phyloP scores from a whole-genome alignment of 768 basidiomycete species.

The Paxillus ammoniavirescens region DNA sequence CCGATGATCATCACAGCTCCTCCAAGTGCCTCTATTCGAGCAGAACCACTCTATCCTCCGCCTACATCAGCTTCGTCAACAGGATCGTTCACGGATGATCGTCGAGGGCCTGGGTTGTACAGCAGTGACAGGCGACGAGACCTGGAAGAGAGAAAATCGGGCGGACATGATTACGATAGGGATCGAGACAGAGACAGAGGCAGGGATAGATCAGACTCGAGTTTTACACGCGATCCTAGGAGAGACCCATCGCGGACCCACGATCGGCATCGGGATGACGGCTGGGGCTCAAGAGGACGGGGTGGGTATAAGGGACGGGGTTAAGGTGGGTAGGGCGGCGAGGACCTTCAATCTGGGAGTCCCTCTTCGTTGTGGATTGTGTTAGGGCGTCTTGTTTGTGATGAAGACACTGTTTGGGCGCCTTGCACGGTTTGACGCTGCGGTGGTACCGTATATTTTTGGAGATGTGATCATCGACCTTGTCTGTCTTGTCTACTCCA shows the following conservation, averaged over 20 bases:
- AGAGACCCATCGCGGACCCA: not conserved
- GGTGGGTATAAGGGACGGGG: not conserved
- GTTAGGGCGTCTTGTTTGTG: too few relatives aligned
- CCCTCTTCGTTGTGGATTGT: not conserved
- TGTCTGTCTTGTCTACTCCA: too few relatives aligned
- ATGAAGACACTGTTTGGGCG: too few relatives aligned
- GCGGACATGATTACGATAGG: constrained; percentile 6
- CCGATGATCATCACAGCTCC: not conserved
- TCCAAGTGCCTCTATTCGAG: constrained; percentile 14
- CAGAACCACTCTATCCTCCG: constrained; percentile 15
- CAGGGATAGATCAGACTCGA: constrained; percentile 4
- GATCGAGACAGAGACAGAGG: constrained; percentile 4
- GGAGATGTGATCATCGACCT: too few relatives aligned
- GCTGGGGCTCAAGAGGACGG: not conserved
- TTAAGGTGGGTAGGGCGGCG: not conserved
- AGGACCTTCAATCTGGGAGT: not conserved
- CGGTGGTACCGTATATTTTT: too few relatives aligned
- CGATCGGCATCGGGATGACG: not conserved
- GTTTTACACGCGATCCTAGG: constrained; percentile 8
- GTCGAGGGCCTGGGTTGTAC: constrained; percentile 15
- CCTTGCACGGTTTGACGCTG: too few relatives aligned
- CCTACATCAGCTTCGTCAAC: constrained; percentile 18
- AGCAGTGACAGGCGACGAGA: constrained; percentile 9
- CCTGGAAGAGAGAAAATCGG: constrained; percentile 18
- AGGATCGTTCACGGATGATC: constrained; percentile 13